Evolutionary conservation across 495 filamentous ascomycete genomes (phyloP).

Genomic region (Thermochaetoides thermophila): DNA sequence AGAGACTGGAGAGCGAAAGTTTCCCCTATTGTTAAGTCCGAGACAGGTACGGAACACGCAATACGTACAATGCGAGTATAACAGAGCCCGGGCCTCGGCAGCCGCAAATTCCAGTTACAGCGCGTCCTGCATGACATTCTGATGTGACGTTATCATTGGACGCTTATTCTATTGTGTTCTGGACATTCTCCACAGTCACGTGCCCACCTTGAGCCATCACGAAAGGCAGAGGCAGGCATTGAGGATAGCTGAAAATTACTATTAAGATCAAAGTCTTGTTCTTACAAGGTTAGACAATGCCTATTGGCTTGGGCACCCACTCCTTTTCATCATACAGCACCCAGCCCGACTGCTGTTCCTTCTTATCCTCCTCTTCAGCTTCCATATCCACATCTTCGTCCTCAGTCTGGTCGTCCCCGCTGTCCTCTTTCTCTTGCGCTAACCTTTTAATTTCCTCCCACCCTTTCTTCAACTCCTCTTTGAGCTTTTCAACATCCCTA

Average conservation of each 20-base stretch:
- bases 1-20: too few relatives aligned
- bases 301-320: constrained; percentile 50
- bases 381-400: constrained; percentile 1
- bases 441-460: constrained; percentile 8
- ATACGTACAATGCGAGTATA: too few relatives aligned
- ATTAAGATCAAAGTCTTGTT: background rate
- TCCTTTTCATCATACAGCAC: constrained; percentile 33
- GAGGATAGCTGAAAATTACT: background rate
- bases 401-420: constrained; percentile 8
- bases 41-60: too few relatives aligned
- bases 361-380: constrained; percentile 5
- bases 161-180: background rate
- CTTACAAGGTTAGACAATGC: constrained; percentile 37
- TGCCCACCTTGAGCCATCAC: constrained; percentile 5
- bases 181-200: constrained; percentile 2
- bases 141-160: constrained; percentile 4
- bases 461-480: constrained; percentile 15
- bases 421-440: constrained; percentile 8
- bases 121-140: background rate
- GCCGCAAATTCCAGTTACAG: background rate
- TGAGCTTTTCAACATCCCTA: constrained; percentile 18
- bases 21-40: too few relatives aligned
- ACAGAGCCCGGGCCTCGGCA: constrained; percentile 1
- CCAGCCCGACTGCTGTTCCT: constrained; percentile 28
- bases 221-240: too few relatives aligned